Evolutionary conservation across 192 early-diverging fungal species (phyloP).

Genomic region (Dissophora ornata): DNA sequence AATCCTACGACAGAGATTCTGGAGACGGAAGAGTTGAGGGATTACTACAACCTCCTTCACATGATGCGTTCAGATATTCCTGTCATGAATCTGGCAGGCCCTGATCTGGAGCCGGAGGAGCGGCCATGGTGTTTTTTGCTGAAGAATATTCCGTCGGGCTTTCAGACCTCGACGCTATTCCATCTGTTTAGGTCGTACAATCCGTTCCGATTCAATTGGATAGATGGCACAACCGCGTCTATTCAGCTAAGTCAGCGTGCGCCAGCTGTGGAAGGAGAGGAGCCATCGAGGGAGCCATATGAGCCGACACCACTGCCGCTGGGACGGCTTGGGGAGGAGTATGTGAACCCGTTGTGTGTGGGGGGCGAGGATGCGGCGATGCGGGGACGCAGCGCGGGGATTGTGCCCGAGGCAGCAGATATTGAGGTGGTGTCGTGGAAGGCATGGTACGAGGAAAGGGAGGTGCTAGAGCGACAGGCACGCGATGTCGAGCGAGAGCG

Average conservation of each 20-base stretch:
- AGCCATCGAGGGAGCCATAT: conserved; percentile 6
- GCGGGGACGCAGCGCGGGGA: conserved; percentile 41
- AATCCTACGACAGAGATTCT: conserved; percentile 32
- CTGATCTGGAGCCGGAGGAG: conserved; percentile 56
- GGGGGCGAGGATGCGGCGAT: conserved; percentile 24
- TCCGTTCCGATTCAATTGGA: conserved; percentile 61
- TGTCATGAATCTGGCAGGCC: conserved; percentile 67
- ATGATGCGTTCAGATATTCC: conserved; percentile 75
- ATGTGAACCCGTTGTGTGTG: conserved; percentile 45
- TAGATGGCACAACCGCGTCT: conserved; percentile 61
- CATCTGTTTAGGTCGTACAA: conserved; percentile 59
- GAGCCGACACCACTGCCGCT: conserved; percentile 23
- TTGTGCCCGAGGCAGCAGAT: conserved; percentile 53
- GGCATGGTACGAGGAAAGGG: conserved; percentile 44
- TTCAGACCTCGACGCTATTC: conserved; percentile 61
- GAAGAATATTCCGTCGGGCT: conserved; percentile 62
- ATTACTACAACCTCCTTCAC: conserved; percentile 69
- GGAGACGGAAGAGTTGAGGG: conserved; percentile 34
- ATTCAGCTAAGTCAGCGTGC: conserved; percentile 57
- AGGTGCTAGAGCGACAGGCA: conserved; percentile 16
- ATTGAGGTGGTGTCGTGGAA: conserved; percentile 55
- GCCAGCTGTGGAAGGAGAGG: conserved; percentile 12
- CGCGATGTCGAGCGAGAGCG: conserved; percentile 1
- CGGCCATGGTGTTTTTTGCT: conserved; percentile 63
- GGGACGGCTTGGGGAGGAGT: conserved; percentile 54